Evolutionary conservation across 495 filamentous ascomycete species (phyloP), one percentile per base, ranked within the genome.

Genomic region (Penicillium verhagenii): DNA sequence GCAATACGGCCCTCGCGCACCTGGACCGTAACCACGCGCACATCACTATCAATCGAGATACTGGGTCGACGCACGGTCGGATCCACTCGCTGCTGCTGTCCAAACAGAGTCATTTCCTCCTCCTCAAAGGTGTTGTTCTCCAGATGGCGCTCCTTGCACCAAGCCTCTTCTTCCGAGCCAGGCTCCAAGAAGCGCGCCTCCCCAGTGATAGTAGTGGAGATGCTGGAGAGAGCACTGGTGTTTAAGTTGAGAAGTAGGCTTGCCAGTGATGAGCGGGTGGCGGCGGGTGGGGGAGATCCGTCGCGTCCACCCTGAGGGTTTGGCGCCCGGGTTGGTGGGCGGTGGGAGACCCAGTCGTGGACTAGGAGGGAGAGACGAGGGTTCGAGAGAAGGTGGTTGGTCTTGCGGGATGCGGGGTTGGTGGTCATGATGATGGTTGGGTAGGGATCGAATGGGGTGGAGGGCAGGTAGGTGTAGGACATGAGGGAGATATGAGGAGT

Each of bases 381-480:
- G 69, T 98, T 98, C 29, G 81, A 78, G 55, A 88, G 74, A 3
- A 98, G 82, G 66, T 96, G 96, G 68, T 83, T 82, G 50, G 88
- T 96, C 74, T 97, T 97, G 59, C 89, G 90, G 47, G 90, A 92
- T 37, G 87, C 81, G 4, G 90, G 85, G 68, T 95, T 92, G 53
- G 90, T 92, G 43, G 92, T 96, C 91, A 96, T 96, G 71, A 96
- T 86, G 59, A 96, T 92, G 50, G 85, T 85, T 19, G 89, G 91
- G 50, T 79, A 74, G 28, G 81, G 63, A 29, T 83, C 81, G 73
- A 85, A 92, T 16, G 91, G 90, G 6, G 90, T 89, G 0, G 81
- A 83, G 16, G 92, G 88, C 49, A 98, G 89, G 76, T 96, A 98
- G 64, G 94, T 97, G 77, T 97, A 98, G 75, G 96, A 96, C 94